phyloP scores from a whole-genome alignment of 2,329 filamentous ascomycete genomes.

The Penicillium sp. region DNA sequence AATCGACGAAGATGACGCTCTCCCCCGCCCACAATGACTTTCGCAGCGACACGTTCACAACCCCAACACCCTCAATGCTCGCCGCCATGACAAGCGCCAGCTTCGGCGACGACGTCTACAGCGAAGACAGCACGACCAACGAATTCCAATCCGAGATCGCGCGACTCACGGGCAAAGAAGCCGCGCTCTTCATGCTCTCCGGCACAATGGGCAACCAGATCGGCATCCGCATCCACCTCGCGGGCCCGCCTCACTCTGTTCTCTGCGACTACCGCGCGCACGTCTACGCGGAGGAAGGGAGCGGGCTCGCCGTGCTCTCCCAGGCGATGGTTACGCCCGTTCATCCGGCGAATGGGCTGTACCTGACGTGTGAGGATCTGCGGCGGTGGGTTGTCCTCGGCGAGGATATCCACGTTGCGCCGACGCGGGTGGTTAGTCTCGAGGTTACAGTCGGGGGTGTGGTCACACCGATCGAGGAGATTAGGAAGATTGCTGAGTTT shows the following conservation, averaged over 20 bases:
- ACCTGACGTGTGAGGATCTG: conserved; percentile 43
- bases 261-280: conserved; percentile 42
- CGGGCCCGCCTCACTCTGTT: conserved; percentile 40
- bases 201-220: conserved; percentile 50
- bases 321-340: conserved; percentile 38
- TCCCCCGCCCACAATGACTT: conserved; percentile 12
- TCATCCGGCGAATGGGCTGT: conserved; percentile 37
- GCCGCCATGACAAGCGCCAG: conserved; percentile 15
- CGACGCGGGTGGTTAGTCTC: conserved; percentile 21
- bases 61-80: conserved; percentile 8
- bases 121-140: conserved; percentile 35
- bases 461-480: conserved; percentile 25
- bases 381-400: conserved; percentile 18
- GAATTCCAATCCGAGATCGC: conserved; percentile 37
- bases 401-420: conserved; percentile 23
- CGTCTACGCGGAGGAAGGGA: conserved; percentile 38
- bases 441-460: conserved; percentile 26
- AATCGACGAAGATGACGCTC: background rate
- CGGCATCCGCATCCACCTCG: conserved; percentile 38
- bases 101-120: conserved; percentile 42
- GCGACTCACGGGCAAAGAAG: conserved; percentile 39
- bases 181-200: conserved; percentile 39
- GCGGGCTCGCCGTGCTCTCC: conserved; percentile 36
- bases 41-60: conserved; percentile 18
- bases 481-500: conserved; percentile 31